Evolutionary conservation across 2,329 filamentous ascomycete genomes (phyloP), one percentile per base, ranked within the genome.

Genomic region (Podosphaera leucotricha): DNA sequence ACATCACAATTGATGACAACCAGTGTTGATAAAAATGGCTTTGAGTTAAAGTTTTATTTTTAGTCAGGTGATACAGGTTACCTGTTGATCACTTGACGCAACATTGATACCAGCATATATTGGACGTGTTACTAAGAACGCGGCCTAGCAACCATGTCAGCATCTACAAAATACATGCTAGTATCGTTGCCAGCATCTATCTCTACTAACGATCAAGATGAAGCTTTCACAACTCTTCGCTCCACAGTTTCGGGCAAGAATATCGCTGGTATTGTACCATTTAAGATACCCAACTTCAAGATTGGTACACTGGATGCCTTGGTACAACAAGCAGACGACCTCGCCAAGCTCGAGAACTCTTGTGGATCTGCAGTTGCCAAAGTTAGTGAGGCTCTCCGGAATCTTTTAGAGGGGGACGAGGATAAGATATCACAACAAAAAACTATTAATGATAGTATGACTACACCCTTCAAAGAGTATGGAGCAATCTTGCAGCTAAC

Each of bases 291-390:
- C 18, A 79, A 85, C 51, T 94, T 98, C 71, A 98, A 95, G 67
- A 92, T 98, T 60, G 90, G 90, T 46, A 94, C 90, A 0, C 71
- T 98, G 33, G 90, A 98, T 64, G 84, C 81, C 35, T 70, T 98
- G 46, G 85, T 98, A 38, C 83, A 93, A 64, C 87, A 98, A 62
- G 90, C 90, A 46, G 90, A 98, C 58, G 90, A 95, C 57, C 68
- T 98, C 44, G 71, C 77, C 47, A 95, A 94, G 72, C 75, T 95
- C 43, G 83, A 92, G 52, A 61, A 69, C 30, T 70, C 72, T 30
- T 93, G 85, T 60, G 75, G 86, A 61, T 72, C 69, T 44, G 83
- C 94, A 6, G 86, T 92, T 35, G 70, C 70, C 53, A 95, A 94
- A 65, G 82, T 95, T 33, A 54, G 55, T 33, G 57, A 59, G 45